Conservation (phyloP, 176 grass and related monocot species). For the Oryza rufipogon region DNA sequence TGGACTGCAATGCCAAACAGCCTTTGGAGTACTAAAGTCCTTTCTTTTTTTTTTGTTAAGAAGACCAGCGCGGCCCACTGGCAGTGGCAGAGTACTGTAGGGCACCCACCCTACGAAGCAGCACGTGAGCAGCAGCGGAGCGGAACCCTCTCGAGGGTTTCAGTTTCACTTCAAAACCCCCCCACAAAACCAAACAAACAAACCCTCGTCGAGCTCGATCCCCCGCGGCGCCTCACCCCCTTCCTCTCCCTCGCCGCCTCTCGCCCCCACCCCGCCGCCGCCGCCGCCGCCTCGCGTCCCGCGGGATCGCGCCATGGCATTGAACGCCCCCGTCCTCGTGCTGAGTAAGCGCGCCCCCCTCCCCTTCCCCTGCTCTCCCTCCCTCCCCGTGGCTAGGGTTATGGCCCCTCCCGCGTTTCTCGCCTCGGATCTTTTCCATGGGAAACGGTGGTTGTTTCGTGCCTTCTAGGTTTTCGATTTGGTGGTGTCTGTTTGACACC, state of each 20-base stretch:
- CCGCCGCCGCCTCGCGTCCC: background rate
- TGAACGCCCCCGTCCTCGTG: constrained; percentile 86
- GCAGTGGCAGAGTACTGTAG: background rate
- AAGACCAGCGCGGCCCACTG: background rate
- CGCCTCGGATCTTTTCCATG: background rate
- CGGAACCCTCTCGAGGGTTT: constrained; percentile 30
- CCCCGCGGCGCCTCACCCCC: constrained; percentile 21
- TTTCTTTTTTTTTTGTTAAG: too few relatives aligned
- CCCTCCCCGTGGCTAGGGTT: background rate
- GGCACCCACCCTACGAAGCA: background rate
- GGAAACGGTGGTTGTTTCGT: background rate
- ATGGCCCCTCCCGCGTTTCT: background rate
- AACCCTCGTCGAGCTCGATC: constrained; percentile 38
- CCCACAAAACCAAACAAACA: background rate
- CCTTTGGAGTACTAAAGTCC: too few relatives aligned
- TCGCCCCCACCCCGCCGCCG: background rate
- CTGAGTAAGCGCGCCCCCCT: constrained; percentile 62
- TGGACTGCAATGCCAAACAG: too few relatives aligned
- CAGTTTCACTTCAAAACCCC: constrained; percentile 27
- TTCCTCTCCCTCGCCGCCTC: background rate
- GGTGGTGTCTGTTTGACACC: background rate
- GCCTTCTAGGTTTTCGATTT: constrained; percentile 28
- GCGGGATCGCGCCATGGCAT: constrained; percentile 46
- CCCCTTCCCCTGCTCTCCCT: background rate
- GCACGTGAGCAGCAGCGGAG: background rate